Base-by-base conservation (phyloP, 352 stramenopile genomes). In the Phytophthora nicotianae region DNA sequence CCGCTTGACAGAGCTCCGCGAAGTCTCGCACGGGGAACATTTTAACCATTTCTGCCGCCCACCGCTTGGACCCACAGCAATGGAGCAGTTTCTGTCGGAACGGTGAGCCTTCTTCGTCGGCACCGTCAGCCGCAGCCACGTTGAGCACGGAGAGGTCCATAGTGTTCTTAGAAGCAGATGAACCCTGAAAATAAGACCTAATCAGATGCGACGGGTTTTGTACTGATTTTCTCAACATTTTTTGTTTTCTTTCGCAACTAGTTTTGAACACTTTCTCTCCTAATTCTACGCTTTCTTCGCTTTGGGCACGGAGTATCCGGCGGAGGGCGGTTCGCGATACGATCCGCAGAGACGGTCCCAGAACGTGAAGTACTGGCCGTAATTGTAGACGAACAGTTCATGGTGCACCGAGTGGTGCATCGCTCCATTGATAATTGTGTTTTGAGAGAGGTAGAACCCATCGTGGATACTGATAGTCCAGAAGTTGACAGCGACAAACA, bases 391-490 rank as follows among this genome's bases (percentile, higher is more conserved):
- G 50, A 90, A 92, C 42, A 77, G 74, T 29, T 74, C 62, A 56
- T 92, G 83, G 58, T 92, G 83, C 14, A 89, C 68, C 4, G 69
- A 70, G 68, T 92, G 83, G 58, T 90, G 81, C 8, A 76, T 71
- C 0, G 81, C 75, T 45, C 81, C 81, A 46, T 92, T 92, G 49
- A 92, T 54, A 63, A 74, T 81, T 57, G 75, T 63, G 64, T 86
- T 88, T 49, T 81, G 70, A 27, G 77, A 62, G 43, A 91, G 35
- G 61, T 86, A 72, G 43, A 77, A 59, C 0, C 78, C 83, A 54
- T 88, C 79, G 63, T 92, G 83, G 66, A 92, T 92, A 59, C 76
- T 88, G 62, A 92, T 88, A 14, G 83, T 90, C 83, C 83, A 92
- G 50, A 83, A 86, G 64, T 92, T 92, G 50, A 90, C 79, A 1